Percentiles rank a stretch among this genome's conserved stretches.
These are phyloP conservation scores for Trichoderma gracile DNA, from an alignment of 2,329 filamentous ascomycete genomes.

Conservation along the genomic window DNA sequence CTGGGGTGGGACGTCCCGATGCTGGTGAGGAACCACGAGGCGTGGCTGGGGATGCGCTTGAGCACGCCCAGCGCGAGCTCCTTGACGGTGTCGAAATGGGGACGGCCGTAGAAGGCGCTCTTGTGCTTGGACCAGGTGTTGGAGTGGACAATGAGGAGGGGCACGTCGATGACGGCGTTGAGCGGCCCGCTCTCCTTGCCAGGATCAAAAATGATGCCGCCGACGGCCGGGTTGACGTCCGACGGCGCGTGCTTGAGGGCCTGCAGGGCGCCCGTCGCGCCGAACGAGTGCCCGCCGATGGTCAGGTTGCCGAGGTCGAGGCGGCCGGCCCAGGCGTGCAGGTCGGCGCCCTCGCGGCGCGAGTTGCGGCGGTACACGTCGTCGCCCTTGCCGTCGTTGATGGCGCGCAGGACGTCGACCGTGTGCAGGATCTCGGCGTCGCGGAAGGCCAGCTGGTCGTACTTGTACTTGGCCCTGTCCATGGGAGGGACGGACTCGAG, in stretches of 20 bases:
- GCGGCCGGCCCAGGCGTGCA: conserved; percentile 53
- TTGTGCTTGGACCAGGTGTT: conserved; percentile 60
- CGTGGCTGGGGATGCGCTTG: conserved; percentile 44
- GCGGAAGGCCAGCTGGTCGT: conserved; percentile 51
- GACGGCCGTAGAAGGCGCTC: conserved; percentile 61
- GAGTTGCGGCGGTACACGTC: conserved; percentile 45
- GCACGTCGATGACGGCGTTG: conserved; percentile 59
- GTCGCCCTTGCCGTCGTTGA: conserved; percentile 45
- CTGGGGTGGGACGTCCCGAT: conserved; percentile 61
- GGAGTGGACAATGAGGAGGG: conserved; percentile 63
- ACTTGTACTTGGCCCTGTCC: conserved; percentile 44
- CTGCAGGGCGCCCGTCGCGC: conserved; percentile 63
- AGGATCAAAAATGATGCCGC: conserved; percentile 64
- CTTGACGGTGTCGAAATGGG: conserved; percentile 64
- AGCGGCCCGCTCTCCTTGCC: conserved; percentile 64
- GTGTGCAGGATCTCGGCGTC: conserved; percentile 52
- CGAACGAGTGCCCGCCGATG: conserved; percentile 65
- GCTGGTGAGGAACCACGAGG: conserved; percentile 57
- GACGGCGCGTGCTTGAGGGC: conserved; percentile 51
- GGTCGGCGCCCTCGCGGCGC: conserved; percentile 48
- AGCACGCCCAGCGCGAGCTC: conserved; percentile 54
- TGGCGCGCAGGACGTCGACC: conserved; percentile 43
- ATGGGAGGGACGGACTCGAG: conserved; percentile 37
- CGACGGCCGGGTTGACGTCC: conserved; percentile 47
- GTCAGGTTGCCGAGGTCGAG: conserved; percentile 57